Percentiles rank a stretch among this genome's conserved stretches.
These are phyloP conservation scores for Corrigiola litoralis DNA, from an alignment of 179 eudicot genomes.

Conservation along the genomic window DNA sequence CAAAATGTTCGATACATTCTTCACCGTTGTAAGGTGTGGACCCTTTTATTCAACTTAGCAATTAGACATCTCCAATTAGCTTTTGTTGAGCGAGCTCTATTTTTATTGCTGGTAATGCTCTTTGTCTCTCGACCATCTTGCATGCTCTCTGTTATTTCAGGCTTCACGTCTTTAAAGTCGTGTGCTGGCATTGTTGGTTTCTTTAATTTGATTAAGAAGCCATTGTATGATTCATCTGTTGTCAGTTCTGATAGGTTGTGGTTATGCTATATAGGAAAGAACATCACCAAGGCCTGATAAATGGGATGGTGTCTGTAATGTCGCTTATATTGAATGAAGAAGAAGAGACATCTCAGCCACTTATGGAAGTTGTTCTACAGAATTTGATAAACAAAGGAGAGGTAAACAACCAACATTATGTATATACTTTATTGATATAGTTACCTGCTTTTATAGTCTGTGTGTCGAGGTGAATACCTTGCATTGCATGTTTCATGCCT, in stretches of 20 bases:
- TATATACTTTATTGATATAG: neutral
- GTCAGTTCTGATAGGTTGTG: neutral
- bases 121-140: neutral
- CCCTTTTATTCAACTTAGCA: neutral
- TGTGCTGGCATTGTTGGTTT: no score
- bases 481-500: neutral
- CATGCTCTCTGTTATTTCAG: neutral
- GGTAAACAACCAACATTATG: slow-evolving; percentile 35
- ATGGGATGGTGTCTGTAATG: slow-evolving; percentile 67
- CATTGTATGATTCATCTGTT: neutral
- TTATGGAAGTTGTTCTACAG: slow-evolving; percentile 60
- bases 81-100: neutral
- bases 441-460: neutral
- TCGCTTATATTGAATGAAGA: slow-evolving; percentile 54
- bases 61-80: neutral
- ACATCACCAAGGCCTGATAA: slow-evolving; percentile 53
- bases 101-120: neutral
- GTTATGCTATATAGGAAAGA: slow-evolving; percentile 45
- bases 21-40: slow-evolving; percentile 55
- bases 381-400: slow-evolving; percentile 57
- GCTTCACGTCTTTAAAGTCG: no score
- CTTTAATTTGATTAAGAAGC: neutral
- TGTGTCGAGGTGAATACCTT: neutral
- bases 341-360: slow-evolving; percentile 48
- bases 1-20: slow-evolving; percentile 68